Evolutionary conservation across 345 rosid genomes (phyloP).

Genomic region (Clarkia xantiana): DNA sequence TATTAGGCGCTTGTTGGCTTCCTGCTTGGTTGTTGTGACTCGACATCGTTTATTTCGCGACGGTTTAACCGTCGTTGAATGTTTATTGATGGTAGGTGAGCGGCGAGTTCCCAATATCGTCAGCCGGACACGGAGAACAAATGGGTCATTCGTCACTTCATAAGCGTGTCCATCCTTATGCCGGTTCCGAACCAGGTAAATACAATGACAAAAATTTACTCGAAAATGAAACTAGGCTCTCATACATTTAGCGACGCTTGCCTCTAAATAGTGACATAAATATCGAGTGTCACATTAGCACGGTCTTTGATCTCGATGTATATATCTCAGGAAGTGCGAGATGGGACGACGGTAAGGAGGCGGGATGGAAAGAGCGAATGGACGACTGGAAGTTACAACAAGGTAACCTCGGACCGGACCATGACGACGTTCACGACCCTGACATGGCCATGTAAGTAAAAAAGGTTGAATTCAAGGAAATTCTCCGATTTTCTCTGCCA

Average conservation of each 20-base stretch:
- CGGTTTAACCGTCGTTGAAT: neutral
- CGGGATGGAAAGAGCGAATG: conserved; percentile 83
- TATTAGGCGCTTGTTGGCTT: too few species aligned
- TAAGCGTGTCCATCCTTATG: conserved; percentile 86
- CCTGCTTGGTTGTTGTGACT: neutral
- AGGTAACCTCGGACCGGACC: conserved; percentile 68
- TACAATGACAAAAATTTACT: neutral
- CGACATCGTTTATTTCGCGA: neutral
- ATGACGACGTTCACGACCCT: conserved; percentile 45
- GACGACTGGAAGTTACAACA: conserved; percentile 90
- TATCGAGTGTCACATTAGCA: neutral
- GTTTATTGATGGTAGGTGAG: conserved; percentile 36
- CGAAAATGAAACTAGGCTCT: too few species aligned
- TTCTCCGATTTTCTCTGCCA: too few species aligned
- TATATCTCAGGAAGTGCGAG: conserved; percentile 43
- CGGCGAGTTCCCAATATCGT: conserved; percentile 75
- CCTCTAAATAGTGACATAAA: too few species aligned
- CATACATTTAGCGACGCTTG: too few species aligned
- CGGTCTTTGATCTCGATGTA: neutral
- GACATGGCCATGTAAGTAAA: conserved; percentile 54
- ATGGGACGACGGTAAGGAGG: conserved; percentile 81
- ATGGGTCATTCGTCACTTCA: conserved; percentile 49
- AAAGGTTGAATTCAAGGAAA: neutral
- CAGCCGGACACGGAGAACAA: conserved; percentile 50
- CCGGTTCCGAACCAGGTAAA: conserved; percentile 65